Conservation (phyloP, 352 stramenopile genomes). For the Plasmopara muralis region DNA sequence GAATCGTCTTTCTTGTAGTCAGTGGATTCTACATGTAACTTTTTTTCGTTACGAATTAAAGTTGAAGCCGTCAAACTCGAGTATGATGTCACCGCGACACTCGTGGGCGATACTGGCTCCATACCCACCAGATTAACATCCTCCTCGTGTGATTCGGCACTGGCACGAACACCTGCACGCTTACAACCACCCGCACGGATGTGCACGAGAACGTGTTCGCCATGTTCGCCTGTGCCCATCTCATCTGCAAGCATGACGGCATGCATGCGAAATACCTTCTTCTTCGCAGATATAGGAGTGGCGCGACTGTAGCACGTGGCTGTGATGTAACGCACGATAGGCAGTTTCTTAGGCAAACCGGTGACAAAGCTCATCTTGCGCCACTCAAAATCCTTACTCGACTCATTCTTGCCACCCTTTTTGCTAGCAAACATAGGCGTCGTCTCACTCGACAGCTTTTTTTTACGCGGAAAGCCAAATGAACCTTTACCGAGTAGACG, state of each 20-base stretch:
- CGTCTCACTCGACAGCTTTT: constrained; percentile 23
- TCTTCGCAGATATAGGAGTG: constrained; percentile 45
- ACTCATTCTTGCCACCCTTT: constrained; percentile 34
- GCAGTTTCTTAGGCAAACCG: constrained; percentile 65
- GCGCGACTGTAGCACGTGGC: constrained; percentile 67
- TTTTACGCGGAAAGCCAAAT: constrained; percentile 65
- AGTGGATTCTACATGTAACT: constrained; percentile 29
- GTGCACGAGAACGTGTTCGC: constrained; percentile 65
- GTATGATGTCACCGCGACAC: constrained; percentile 32
- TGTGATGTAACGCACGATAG: constrained; percentile 69
- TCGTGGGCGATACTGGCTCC: constrained; percentile 32
- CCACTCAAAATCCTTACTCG: constrained; percentile 74
- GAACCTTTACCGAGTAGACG: constrained; percentile 56
- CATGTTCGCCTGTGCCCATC: constrained; percentile 35
- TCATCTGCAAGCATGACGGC: constrained; percentile 64
- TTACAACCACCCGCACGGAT: constrained; percentile 66
- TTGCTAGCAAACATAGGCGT: constrained; percentile 12
- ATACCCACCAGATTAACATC: constrained; percentile 17
- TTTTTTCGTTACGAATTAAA: constrained; percentile 40
- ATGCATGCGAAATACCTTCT: constrained; percentile 79
- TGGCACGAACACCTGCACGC: constrained; percentile 50
- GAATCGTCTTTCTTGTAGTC: constrained; percentile 6
- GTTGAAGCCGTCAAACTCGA: constrained; percentile 37
- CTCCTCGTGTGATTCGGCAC: neutral
- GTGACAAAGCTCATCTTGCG: constrained; percentile 82